These are phyloP conservation scores for Xylaria sp. DNA, from an alignment of 2,329 filamentous ascomycete genomes.

Conservation along the genomic window DNA sequence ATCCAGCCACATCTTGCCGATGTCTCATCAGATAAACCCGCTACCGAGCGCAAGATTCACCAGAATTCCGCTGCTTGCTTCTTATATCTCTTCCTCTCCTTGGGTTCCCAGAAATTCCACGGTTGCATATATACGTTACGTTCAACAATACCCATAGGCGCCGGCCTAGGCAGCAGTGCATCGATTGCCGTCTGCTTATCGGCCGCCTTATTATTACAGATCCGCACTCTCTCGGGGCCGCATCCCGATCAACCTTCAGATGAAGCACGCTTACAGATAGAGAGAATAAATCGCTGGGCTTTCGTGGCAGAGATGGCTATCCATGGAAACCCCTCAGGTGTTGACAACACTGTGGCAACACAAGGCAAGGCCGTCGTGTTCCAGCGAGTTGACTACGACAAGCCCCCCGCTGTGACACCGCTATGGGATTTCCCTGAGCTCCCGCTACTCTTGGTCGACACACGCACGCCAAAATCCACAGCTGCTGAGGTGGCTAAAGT, in stretches of 20 bases:
- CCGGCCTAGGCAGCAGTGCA: constrained; percentile 91
- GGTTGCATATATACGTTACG: constrained; percentile 89
- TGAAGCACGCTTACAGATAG: constrained; percentile 87
- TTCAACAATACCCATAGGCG: constrained; percentile 91
- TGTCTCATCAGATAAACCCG: constrained; percentile 70
- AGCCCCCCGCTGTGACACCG: constrained; percentile 76
- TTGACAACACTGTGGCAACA: constrained; percentile 95
- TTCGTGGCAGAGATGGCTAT: constrained; percentile 98
- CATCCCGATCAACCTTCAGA: constrained; percentile 88
- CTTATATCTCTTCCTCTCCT: constrained; percentile 88
- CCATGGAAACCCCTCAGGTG: constrained; percentile 93
- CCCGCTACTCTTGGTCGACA: constrained; percentile 88
- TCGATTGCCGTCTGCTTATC: constrained; percentile 90
- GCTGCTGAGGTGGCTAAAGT: constrained; percentile 87
- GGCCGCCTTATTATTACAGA: constrained; percentile 82
- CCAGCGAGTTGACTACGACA: constrained; percentile 76
- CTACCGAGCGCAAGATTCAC: constrained; percentile 82
- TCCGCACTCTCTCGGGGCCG: constrained; percentile 85
- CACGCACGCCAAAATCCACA: constrained; percentile 85
- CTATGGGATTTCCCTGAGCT: constrained; percentile 91
- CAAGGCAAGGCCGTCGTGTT: constrained; percentile 95
- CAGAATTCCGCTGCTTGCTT: constrained; percentile 82
- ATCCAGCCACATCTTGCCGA: constrained; percentile 78
- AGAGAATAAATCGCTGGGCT: constrained; percentile 96
- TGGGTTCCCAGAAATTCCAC: constrained; percentile 79